Conservation (phyloP, 371 early-diverging fungal species). For the Apophysomyces ossiformis region DNA sequence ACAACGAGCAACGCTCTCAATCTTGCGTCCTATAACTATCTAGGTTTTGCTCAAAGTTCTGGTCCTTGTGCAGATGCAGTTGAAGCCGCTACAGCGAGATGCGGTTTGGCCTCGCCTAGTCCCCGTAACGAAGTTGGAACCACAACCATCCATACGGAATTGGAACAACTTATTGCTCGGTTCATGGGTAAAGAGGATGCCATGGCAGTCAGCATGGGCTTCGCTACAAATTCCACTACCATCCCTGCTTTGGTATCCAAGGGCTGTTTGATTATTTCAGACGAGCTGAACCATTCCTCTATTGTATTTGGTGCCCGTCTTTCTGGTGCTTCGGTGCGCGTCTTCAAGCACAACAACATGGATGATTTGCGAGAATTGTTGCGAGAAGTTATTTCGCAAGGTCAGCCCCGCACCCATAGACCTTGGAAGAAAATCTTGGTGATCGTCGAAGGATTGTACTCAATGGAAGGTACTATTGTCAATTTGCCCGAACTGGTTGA, state of each 20-base stretch:
- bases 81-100: conserved; percentile 66
- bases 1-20: conserved; percentile 86
- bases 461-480: conserved; percentile 98
- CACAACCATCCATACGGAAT: conserved; percentile 74
- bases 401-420: conserved; percentile 98
- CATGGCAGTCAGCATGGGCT: conserved; percentile 58
- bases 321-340: conserved; percentile 92
- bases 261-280: conserved; percentile 94
- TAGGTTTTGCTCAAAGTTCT: conserved; percentile 95
- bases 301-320: conserved; percentile 96
- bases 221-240: conserved; percentile 98
- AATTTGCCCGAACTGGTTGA: conserved; percentile 91
- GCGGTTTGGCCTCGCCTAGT: conserved; percentile 73
- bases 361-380: conserved; percentile 87
- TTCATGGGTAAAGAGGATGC: conserved; percentile 69
- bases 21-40: conserved; percentile 99
- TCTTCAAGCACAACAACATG: conserved; percentile 96
- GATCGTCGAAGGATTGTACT: conserved; percentile 98
- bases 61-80: conserved; percentile 96
- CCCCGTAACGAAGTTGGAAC: conserved; percentile 77
- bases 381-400: conserved; percentile 94
- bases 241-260: conserved; percentile 94
- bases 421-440: conserved; percentile 99
- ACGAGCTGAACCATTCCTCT: conserved; percentile 98
- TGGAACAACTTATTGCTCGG: conserved; percentile 92